Conservation (phyloP, 352 stramenopile species). For the Pythium diclinum region DNA sequence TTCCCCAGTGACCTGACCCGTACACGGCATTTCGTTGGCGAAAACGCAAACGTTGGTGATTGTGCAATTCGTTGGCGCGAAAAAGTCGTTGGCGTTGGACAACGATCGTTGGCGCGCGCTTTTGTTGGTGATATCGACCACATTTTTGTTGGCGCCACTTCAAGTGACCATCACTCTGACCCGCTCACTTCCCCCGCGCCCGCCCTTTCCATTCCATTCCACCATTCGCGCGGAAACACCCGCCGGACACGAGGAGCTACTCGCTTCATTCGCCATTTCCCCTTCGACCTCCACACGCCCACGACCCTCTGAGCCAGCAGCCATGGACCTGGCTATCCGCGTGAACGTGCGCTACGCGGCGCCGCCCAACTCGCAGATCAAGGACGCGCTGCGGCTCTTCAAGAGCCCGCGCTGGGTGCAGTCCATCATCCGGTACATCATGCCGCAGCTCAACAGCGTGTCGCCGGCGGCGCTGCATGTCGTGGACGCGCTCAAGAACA, state of each 20-base stretch:
- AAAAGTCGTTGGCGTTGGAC: not conserved
- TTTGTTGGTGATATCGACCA: not conserved
- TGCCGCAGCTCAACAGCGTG: constrained; percentile 84
- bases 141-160: constrained; percentile 19
- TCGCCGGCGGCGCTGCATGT: constrained; percentile 62
- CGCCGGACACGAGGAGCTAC: not conserved
- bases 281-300: not conserved
- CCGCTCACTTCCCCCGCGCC: not conserved
- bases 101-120: constrained; percentile 1
- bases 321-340: constrained; percentile 84
- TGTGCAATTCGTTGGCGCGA: not conserved
- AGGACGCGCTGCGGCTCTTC: constrained; percentile 82
- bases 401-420: constrained; percentile 88
- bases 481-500: constrained; percentile 58
- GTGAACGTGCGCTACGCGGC: constrained; percentile 87
- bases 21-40: not conserved
- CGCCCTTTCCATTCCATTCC: constrained; percentile 9
- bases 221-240: not conserved
- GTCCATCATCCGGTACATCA: constrained; percentile 90
- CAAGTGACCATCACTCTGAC: constrained; percentile 29
- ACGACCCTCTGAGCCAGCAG: not conserved
- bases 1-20: not conserved
- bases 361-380: constrained; percentile 83
- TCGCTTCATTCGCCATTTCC: not conserved
- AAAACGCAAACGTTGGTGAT: not conserved